Evolutionary conservation across 768 basidiomycete species (phyloP), one percentile per base, ranked within the genome.

Genomic region (Tulasnella sp.): DNA sequence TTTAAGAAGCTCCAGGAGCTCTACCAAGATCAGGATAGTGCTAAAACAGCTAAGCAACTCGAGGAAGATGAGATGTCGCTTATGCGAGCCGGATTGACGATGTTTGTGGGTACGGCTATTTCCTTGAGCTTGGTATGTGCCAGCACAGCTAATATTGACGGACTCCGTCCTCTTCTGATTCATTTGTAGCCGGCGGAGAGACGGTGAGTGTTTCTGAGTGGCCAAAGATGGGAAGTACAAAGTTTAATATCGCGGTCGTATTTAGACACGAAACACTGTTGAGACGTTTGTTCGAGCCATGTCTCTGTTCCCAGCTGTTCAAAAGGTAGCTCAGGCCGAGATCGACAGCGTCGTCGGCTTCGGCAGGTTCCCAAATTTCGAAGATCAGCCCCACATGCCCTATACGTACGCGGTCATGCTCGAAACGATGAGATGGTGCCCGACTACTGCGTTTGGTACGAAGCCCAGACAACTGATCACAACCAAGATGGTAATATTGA

Each of bases 351-450:
- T 82, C 11, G 64, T 79, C 14, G 81, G 81, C 12, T 39, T 19
- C 2, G 76, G 77, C 29, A 77, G 81, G 0, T 76, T 83, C 8
- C 82, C 82, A 1, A 79, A 74, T 0, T 69, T 80, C 19, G 78
- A 78, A 2, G 82, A 84, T 67, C 75, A 75, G 2, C 74, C 77
- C 4, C 68, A 74, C 0, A 71, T 84, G 26, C 82, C 81, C 0
- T 83, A 82, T 67, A 73, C 82, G 35, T 73, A 73, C 7, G 83
- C 83, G 5, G 65, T 84, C 3, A 73, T 82, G 52, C 82, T 80
- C 73, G 84, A 85, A 75, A 74, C 75, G 6, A 71, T 79, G 29
- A 69, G 77, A 47, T 80, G 76, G 76, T 67, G 73, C 32, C 78
- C 78, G 19, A 74, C 76, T 35, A 75, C 71, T 3, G 74, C 76